These are phyloP conservation scores for Erodium maritimum DNA, from an alignment of 345 rosid genomes.

Conservation along the genomic window DNA sequence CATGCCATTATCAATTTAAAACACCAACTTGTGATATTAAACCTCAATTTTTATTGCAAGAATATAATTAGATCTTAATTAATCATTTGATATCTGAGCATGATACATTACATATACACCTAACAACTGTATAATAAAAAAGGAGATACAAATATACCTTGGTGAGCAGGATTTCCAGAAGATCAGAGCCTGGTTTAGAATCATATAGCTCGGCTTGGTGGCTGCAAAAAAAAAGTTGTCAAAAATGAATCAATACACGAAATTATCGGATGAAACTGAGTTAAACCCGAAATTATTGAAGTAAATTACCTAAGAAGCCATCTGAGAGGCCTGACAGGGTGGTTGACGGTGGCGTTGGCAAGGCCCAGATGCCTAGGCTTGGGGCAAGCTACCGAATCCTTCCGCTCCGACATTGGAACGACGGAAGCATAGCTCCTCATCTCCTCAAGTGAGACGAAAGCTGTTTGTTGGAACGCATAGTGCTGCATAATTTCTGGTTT, in stretches of 20 bases:
- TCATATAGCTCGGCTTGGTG: slow-evolving; percentile 7
- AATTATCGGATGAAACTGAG: too few relatives aligned
- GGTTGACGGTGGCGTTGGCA: too few relatives aligned
- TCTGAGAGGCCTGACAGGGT: too few relatives aligned
- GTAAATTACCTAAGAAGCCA: too few relatives aligned
- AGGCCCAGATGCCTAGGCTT: too few relatives aligned
- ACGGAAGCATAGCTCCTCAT: not conserved
- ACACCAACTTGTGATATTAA: not conserved
- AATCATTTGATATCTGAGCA: not conserved
- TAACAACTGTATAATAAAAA: not conserved
- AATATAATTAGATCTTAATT: too few relatives aligned
- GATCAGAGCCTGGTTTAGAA: slow-evolving; percentile 12
- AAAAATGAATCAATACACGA: too few relatives aligned
- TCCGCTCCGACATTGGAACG: not conserved
- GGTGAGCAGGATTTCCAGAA: slow-evolving; percentile 15
- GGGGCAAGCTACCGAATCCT: too few relatives aligned
- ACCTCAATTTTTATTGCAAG: too few relatives aligned
- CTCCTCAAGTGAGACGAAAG: not conserved
- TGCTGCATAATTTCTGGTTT: not conserved
- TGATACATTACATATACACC: not conserved
- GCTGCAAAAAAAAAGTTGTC: not conserved
- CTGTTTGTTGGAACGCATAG: not conserved
- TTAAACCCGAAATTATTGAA: too few relatives aligned
- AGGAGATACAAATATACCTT: slow-evolving; percentile 9
- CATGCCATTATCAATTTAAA: not conserved